These are phyloP conservation scores for Ganoderma sinense DNA, from an alignment of 1,284 basidiomycete genomes.

Conservation along the genomic window DNA sequence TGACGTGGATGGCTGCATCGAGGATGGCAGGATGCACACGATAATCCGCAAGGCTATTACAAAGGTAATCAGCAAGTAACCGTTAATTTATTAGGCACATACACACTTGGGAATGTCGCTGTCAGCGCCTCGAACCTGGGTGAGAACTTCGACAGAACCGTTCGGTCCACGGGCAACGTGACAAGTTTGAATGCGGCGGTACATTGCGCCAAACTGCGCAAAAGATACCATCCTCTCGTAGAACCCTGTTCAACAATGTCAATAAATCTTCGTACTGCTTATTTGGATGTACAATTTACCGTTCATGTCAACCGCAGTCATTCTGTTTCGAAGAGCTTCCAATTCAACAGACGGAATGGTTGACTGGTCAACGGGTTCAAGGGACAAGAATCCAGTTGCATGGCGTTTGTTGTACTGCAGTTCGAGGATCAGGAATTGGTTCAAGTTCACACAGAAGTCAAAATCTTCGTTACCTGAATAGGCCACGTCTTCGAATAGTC, in stretches of 20 bases:
- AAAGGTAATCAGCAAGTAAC: not conserved
- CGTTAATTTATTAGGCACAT: not conserved
- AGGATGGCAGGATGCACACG: constrained; percentile 48
- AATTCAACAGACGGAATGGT: constrained; percentile 18
- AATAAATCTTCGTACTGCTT: not conserved
- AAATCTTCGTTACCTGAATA: not conserved
- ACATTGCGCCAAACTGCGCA: constrained; percentile 25
- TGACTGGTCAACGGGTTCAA: constrained; percentile 19
- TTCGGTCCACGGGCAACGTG: constrained; percentile 3
- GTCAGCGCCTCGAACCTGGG: constrained; percentile 8
- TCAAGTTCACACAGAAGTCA: not conserved
- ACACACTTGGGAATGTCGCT: constrained; percentile 28
- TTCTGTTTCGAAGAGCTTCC: constrained; percentile 29
- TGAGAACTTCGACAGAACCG: constrained; percentile 22
- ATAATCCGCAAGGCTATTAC: constrained; percentile 13
- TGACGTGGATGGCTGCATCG: constrained; percentile 43
- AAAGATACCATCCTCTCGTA: constrained; percentile 15
- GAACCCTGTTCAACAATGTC: not conserved
- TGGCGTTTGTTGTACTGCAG: constrained; percentile 37
- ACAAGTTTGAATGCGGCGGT: constrained; percentile 14
- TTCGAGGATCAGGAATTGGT: not conserved
- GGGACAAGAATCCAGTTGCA: constrained; percentile 43
- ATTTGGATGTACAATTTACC: constrained; percentile 5
- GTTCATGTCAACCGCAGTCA: constrained; percentile 14
- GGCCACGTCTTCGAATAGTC: constrained; percentile 17